These are phyloP conservation scores for Leptographium radiaticola DNA, from an alignment of 2,329 filamentous ascomycete species.

Conservation along the genomic window DNA sequence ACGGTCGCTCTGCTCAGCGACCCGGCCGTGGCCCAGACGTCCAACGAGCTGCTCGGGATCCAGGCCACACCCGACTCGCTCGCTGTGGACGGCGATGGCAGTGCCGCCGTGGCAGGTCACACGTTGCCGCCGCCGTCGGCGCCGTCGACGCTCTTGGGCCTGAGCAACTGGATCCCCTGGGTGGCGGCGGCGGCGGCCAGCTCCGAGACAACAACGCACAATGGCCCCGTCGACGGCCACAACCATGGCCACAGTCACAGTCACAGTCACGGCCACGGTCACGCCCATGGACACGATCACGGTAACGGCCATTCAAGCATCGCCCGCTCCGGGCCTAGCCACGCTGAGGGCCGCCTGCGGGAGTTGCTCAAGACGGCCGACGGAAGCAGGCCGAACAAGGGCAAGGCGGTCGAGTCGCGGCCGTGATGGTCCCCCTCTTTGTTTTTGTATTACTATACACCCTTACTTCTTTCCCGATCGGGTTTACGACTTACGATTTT, in stretches of 20 bases:
- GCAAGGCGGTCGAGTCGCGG: constrained; percentile 12
- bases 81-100: too few species aligned
- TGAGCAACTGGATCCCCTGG: constrained; percentile 36
- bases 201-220: too few species aligned
- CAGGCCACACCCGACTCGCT: neutral
- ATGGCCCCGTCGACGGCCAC: too few species aligned
- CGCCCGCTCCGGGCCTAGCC: constrained; percentile 14
- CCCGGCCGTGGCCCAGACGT: constrained; percentile 44
- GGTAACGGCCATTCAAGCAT: neutral
- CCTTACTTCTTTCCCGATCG: neutral
- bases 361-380: constrained; percentile 32
- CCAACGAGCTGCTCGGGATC: constrained; percentile 35
- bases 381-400: constrained; percentile 11
- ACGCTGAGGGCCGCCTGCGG: constrained; percentile 44
- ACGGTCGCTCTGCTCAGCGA: constrained; percentile 36
- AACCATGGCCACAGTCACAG: too few species aligned
- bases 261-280: too few species aligned
- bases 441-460: neutral
- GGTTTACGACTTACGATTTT: neutral
- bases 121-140: constrained; percentile 11
- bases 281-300: neutral
- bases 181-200: constrained; percentile 8
- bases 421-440: neutral
- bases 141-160: constrained; percentile 19
- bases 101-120: too few species aligned